phyloP scores from a whole-genome alignment of 1,284 basidiomycete genomes.

The Boletus mariae region DNA sequence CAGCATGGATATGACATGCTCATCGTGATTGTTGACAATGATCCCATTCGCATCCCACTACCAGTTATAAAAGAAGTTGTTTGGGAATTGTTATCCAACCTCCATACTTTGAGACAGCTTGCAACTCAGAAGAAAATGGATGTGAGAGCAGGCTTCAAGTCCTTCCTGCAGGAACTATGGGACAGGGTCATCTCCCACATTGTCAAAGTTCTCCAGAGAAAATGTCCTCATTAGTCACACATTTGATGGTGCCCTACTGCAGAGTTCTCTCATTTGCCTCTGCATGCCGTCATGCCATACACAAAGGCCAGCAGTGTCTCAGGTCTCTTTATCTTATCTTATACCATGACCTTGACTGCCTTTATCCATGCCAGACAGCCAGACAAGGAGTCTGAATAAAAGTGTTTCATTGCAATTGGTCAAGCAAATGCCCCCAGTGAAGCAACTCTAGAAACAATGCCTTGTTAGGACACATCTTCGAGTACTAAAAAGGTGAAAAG shows the following conservation, averaged over 20 bases:
- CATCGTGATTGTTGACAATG: not conserved
- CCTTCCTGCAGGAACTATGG: not conserved
- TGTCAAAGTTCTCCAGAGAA: not conserved
- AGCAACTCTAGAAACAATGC: no score
- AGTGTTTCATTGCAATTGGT: not conserved
- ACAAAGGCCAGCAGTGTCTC: not conserved
- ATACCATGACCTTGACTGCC: not conserved
- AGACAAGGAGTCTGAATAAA: not conserved
- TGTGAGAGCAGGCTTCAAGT: not conserved
- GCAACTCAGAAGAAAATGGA: not conserved
- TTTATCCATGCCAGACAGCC: not conserved
- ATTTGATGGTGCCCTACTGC: not conserved
- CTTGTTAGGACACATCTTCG: no score
- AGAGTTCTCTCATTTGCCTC: not conserved
- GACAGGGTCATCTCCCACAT: not conserved
- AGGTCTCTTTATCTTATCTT: not conserved
- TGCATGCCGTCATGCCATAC: not conserved
- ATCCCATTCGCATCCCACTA: not conserved
- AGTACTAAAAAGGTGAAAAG: no score
- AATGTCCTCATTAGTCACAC: not conserved
- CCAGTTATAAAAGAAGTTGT: not conserved
- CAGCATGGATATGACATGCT: not conserved
- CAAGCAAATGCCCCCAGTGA: not conserved
- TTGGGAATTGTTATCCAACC: not conserved
- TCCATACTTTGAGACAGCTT: not conserved